Percentiles rank a stretch among this genome's conserved stretches.
These are phyloP conservation scores for Cystofilobasidium macerans DNA, from an alignment of 768 basidiomycete species.

Conservation along the genomic window DNA sequence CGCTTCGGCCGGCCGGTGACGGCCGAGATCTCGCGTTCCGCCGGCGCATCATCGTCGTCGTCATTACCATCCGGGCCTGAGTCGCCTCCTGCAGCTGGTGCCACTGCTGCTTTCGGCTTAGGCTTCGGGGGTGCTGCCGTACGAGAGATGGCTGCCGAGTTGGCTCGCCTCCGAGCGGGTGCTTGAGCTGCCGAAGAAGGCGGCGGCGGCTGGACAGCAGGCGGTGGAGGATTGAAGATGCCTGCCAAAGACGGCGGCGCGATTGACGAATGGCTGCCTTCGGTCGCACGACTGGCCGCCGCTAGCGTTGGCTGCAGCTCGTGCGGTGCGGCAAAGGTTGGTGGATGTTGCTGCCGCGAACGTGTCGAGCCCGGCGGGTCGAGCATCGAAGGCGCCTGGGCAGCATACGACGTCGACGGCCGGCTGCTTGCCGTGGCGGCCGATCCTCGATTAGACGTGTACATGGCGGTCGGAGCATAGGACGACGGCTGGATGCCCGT, in stretches of 20 bases:
- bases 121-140: neutral
- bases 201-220: no score
- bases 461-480: neutral
- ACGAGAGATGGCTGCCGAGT: neutral
- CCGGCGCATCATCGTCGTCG: neutral
- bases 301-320: no score
- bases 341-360: no score
- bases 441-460: neutral
- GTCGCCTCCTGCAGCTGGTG: neutral
- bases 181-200: neutral
- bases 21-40: conserved; percentile 8
- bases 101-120: neutral
- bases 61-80: neutral
- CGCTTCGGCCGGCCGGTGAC: conserved; percentile 20
- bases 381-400: neutral
- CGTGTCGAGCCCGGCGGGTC: neutral
- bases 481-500: neutral
- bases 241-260: no score
- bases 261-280: no score
- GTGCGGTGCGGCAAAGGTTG: neutral
- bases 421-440: neutral
- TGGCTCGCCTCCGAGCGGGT: neutral
- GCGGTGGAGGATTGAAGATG: no score
- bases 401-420: neutral
- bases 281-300: no score